Conservation (phyloP, 768 basidiomycete species). For the Strobilomyces dryophilus region DNA sequence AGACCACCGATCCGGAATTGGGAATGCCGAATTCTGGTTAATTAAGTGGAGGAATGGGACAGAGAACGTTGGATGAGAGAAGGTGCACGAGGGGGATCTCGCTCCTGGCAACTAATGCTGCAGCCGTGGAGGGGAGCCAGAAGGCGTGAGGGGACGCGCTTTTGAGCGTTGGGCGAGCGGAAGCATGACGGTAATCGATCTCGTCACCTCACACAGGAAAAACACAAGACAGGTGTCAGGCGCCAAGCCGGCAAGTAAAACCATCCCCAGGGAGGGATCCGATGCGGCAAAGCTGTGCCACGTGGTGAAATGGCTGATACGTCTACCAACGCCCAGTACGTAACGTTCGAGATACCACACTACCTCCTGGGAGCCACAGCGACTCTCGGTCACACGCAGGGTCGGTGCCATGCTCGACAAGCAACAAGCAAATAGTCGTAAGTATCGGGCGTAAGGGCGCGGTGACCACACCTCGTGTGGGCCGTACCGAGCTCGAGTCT, state of each 20-base stretch:
- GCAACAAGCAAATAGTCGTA: not conserved
- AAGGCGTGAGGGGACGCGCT: conserved; percentile 6
- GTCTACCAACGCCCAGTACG: conserved; percentile 3
- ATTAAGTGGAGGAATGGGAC: conserved; percentile 9
- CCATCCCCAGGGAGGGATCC: not conserved
- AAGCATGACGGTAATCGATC: conserved; percentile 20
- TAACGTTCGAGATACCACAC: not conserved
- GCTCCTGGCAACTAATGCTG: conserved; percentile 11
- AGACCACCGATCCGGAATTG: conserved; percentile 12
- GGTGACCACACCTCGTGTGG: not conserved
- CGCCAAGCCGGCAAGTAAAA: conserved; percentile 14
- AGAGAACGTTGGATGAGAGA: conserved; percentile 12
- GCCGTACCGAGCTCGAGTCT: not conserved
- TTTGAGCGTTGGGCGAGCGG: conserved; percentile 21
- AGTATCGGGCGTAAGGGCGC: not conserved
- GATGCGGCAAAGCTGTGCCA: conserved; percentile 13
- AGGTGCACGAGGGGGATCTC: conserved; percentile 2
- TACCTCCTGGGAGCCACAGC: not conserved
- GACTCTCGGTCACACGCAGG: conserved; percentile 7
- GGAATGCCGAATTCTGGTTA: conserved; percentile 17
- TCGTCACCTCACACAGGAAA: conserved; percentile 28
- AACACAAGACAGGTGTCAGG: conserved; percentile 16
- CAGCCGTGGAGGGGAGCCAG: not conserved
- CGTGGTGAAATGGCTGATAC: conserved; percentile 14
- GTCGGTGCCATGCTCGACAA: conserved; percentile 1